Evolutionary conservation across 2,329 filamentous ascomycete species (phyloP), one percentile per base, ranked within the genome.

Genomic region (Penicillium verrucosum): DNA sequence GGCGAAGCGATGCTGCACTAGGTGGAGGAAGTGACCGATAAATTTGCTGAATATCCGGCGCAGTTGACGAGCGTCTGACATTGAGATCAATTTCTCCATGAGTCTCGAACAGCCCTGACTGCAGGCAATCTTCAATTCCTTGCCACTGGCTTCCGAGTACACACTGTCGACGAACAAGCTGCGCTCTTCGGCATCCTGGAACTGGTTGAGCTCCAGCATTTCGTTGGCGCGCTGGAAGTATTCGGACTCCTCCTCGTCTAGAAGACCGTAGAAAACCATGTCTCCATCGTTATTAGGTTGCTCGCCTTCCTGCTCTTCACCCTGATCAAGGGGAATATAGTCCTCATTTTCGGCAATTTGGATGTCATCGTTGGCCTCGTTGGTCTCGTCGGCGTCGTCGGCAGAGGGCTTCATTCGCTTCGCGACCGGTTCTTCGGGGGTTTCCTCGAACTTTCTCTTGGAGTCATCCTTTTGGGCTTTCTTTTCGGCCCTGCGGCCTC

Each of bases 1-100:
- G 5, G 94, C 94, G 69, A 99, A 99, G 18, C 94, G 89, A 76
- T 99, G 94, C 72, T 95, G 92, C 50, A 97, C 87, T 29, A 99
- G 83, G 66, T 92, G 88, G 57, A 93, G 79, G 75, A 97, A 96
- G 75, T 97, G 90, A 34, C 89, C 87, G 21, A 81, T 86, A 73
- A 97, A 97, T 43, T 89, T 90, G 62, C 85, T 84, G 72, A 97
- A 97, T 21, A 99, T 77, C 46, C 82, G 82, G 80, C 96, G 96
- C 74, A 96, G 87, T 76, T 97, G 94, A 18, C 79, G 78, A 32
- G 88, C 82, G 34, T 85, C 88, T 29, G 91, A 93, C 61, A 96
- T 78, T 52, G 92, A 81, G 52, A 99, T 95, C 70, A 99, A 77
- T 32, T 92, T 84, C 78, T 99, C 94, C 86, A 97, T 89, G 51